Evolutionary conservation across 2,329 filamentous ascomycete species (phyloP).

Genomic region (Fusarium chuoi): DNA sequence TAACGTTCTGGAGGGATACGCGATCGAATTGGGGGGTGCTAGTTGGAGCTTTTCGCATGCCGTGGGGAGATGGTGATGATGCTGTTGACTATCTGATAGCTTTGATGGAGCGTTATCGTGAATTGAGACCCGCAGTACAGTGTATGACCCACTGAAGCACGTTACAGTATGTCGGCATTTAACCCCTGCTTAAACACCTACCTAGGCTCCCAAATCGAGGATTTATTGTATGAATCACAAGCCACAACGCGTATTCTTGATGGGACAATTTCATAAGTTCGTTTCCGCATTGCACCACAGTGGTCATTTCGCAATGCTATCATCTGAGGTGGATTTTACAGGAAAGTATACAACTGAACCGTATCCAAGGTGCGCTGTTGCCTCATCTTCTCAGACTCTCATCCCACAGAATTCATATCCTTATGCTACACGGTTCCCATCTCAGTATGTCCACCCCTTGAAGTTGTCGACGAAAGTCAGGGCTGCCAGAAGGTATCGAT

Average conservation of each 20-base stretch:
- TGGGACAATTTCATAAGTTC: background rate
- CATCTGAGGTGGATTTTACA: background rate
- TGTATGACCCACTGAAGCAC: constrained; percentile 4
- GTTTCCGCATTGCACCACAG: background rate
- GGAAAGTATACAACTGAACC: background rate
- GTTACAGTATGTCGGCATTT: background rate
- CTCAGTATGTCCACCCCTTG: constrained; percentile 68
- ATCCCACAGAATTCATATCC: background rate
- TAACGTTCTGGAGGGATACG: constrained; percentile 35
- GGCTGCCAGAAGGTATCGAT: constrained; percentile 74
- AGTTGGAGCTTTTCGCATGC: background rate
- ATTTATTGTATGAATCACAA: background rate
- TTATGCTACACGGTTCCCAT: background rate
- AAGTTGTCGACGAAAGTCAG: constrained; percentile 80
- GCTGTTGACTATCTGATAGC: constrained; percentile 32
- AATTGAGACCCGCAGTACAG: constrained; percentile 27
- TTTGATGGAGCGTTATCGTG: constrained; percentile 31
- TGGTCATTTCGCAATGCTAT: background rate
- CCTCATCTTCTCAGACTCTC: constrained; percentile 6
- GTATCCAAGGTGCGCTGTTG: background rate
- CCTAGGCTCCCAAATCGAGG: background rate
- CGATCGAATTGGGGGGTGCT: background rate
- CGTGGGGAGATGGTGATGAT: constrained; percentile 20
- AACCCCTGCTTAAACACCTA: background rate
- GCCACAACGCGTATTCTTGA: background rate